Conservation (phyloP, 2,329 filamentous ascomycete species). For the Mycosphaerella sp. region DNA sequence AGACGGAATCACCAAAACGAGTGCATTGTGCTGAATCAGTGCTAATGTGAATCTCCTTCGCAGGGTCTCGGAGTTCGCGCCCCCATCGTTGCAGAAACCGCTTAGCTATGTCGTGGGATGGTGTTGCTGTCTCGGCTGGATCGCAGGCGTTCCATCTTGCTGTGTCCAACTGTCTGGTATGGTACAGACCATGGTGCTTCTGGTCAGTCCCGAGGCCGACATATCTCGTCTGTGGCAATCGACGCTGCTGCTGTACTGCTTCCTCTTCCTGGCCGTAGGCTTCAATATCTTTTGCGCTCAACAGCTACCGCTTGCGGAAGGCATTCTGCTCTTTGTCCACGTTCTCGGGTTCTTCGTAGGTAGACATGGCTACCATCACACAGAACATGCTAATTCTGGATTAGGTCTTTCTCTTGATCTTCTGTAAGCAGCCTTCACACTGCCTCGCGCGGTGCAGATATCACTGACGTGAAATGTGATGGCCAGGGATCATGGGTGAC, state of each 20-base stretch:
- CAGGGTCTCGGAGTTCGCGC: slow-evolving; percentile 39
- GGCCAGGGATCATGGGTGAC: slow-evolving; percentile 25
- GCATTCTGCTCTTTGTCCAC: slow-evolving; percentile 36
- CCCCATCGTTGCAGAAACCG: slow-evolving; percentile 37
- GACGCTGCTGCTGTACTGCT: slow-evolving; percentile 30
- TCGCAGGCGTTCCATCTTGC: slow-evolving; percentile 30
- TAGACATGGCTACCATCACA: background rate
- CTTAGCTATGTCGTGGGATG: slow-evolving; percentile 44
- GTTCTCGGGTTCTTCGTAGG: slow-evolving; percentile 40
- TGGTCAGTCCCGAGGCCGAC: slow-evolving; percentile 26
- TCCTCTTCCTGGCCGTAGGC: slow-evolving; percentile 29
- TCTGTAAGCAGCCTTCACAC: slow-evolving; percentile 19
- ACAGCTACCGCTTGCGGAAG: slow-evolving; percentile 32
- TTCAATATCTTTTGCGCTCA: slow-evolving; percentile 36
- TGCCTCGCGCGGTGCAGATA: background rate
- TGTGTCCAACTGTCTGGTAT: slow-evolving; percentile 28
- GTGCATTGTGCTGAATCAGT: background rate
- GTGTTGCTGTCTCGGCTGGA: slow-evolving; percentile 34
- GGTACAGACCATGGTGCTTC: slow-evolving; percentile 29
- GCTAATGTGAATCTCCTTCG: background rate
- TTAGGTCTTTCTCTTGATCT: slow-evolving; percentile 35
- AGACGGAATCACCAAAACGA: background rate
- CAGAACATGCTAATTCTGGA: background rate
- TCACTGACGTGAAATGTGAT: background rate
- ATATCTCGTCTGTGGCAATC: slow-evolving; percentile 27